These are phyloP conservation scores for Xylaria castorea DNA, from an alignment of 495 filamentous ascomycete genomes.

Conservation along the genomic window DNA sequence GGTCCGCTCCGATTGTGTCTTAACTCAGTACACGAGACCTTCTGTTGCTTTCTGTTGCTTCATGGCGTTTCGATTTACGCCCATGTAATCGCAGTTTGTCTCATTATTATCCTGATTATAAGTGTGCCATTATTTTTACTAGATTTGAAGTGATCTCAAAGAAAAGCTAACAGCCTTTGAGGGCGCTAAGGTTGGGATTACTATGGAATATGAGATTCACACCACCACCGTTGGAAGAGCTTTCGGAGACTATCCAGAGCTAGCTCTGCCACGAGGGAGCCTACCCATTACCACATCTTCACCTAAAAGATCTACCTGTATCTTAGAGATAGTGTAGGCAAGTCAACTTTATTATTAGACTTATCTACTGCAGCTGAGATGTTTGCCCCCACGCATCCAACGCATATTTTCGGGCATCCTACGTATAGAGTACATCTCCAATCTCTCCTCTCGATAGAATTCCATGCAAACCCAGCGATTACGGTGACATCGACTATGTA, in stretches of 20 bases:
- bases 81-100: not conserved
- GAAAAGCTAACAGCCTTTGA: not conserved
- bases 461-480: not conserved
- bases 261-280: constrained; percentile 4
- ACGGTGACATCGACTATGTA: not conserved
- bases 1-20: not conserved
- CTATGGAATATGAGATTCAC: not conserved
- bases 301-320: not conserved
- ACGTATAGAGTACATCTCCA: not conserved
- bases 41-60: constrained; percentile 14
- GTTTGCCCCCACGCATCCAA: constrained; percentile 18
- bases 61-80: not conserved
- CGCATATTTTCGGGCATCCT: not conserved
- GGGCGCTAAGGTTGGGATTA: not conserved
- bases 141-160: not conserved
- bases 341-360: constrained; percentile 20
- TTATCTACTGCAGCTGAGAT: not conserved
- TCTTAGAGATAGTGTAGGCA: not conserved
- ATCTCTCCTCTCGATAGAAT: not conserved
- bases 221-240: not conserved
- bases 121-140: not conserved
- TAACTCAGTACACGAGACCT: constrained; percentile 4
- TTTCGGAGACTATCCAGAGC: not conserved
- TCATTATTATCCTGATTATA: not conserved
- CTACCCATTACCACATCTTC: constrained; percentile 15